Conservation (phyloP, 768 basidiomycete species). For the Rubroboletus satanas region DNA sequence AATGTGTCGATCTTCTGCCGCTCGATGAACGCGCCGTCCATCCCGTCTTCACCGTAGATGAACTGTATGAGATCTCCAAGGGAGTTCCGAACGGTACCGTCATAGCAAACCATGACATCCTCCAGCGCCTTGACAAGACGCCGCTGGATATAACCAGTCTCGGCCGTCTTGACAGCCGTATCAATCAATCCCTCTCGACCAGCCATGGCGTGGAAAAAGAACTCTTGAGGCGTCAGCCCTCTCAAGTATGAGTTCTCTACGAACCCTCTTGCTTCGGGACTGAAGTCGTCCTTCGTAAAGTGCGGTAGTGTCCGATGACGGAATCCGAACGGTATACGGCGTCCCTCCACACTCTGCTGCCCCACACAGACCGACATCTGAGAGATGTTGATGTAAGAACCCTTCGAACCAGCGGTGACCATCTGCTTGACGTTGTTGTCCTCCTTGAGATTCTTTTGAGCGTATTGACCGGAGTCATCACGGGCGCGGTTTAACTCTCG, state of each 20-base stretch:
- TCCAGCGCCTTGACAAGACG: slow-evolving; percentile 97
- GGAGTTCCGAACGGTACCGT: slow-evolving; percentile 96
- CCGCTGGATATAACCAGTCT: slow-evolving; percentile 98
- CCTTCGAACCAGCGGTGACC: slow-evolving; percentile 98
- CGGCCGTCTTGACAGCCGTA: slow-evolving; percentile 99
- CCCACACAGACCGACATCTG: slow-evolving; percentile 99
- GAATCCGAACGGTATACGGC: slow-evolving; percentile 98
- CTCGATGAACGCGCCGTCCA: slow-evolving; percentile 98
- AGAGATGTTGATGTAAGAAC: slow-evolving; percentile 99
- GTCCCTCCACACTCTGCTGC: slow-evolving; percentile 96
- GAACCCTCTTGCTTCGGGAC: slow-evolving; percentile 95
- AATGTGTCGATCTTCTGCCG: slow-evolving; percentile 92
- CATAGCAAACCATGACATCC: slow-evolving; percentile 96
- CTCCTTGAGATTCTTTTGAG: slow-evolving; percentile 96
- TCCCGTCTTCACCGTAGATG: slow-evolving; percentile 96
- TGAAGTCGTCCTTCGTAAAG: slow-evolving; percentile 98
- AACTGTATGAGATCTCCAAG: slow-evolving; percentile 95
- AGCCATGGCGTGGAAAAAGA: slow-evolving; percentile 99
- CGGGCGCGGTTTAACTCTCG: slow-evolving; percentile 90
- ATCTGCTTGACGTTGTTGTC: slow-evolving; percentile 99
- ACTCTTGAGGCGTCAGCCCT: slow-evolving; percentile 95
- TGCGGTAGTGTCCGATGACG: slow-evolving; percentile 94
- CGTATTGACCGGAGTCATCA: slow-evolving; percentile 92
- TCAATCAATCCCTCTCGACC: slow-evolving; percentile 99
- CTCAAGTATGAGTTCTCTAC: slow-evolving; percentile 98